A percentile compares a stretch with the other conserved stretches of the same genome.
Conservation (phyloP, 176 grass and related monocot genomes). For the Secale cereale region DNA sequence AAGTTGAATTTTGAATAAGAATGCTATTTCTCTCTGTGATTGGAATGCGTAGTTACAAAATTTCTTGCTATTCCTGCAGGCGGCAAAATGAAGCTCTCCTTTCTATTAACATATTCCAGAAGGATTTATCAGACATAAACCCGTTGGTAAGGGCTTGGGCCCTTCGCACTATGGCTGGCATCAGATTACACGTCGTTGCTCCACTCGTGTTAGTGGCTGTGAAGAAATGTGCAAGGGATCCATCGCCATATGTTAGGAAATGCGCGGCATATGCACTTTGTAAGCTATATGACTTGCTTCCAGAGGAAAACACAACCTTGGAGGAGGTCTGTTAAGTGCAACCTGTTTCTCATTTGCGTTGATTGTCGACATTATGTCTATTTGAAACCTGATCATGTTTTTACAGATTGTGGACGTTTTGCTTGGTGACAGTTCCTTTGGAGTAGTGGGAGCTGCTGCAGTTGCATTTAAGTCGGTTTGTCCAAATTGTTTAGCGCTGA, state of each 20-base stretch:
- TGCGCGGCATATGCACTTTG: conserved; percentile 82
- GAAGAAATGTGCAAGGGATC: conserved; percentile 80
- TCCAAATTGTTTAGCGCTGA: conserved; percentile 50
- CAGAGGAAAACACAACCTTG: conserved; percentile 55
- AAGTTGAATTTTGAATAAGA: background rate
- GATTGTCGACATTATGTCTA: background rate
- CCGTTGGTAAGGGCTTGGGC: conserved; percentile 94
- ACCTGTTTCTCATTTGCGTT: background rate
- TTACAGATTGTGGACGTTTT: conserved; percentile 74
- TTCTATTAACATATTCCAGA: conserved; percentile 97
- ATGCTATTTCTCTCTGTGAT: background rate
- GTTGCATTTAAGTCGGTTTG: conserved; percentile 81
- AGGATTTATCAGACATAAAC: conserved; percentile 92
- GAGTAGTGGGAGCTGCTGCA: conserved; percentile 70
- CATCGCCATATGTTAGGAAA: conserved; percentile 87
- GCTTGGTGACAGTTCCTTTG: conserved; percentile 67
- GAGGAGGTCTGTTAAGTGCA: conserved; percentile 50
- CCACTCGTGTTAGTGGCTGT: conserved; percentile 72
- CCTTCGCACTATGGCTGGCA: conserved; percentile 88
- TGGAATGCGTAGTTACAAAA: background rate
- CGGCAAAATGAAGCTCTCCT: conserved; percentile 93
- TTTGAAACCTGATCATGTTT: conserved; percentile 26
- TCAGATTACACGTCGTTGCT: conserved; percentile 74
- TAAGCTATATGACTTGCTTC: conserved; percentile 78
- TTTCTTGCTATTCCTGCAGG: conserved; percentile 33